Evolutionary conservation across 169 alveolate species (phyloP).

Genomic region (Plasmodium reichenowi): DNA sequence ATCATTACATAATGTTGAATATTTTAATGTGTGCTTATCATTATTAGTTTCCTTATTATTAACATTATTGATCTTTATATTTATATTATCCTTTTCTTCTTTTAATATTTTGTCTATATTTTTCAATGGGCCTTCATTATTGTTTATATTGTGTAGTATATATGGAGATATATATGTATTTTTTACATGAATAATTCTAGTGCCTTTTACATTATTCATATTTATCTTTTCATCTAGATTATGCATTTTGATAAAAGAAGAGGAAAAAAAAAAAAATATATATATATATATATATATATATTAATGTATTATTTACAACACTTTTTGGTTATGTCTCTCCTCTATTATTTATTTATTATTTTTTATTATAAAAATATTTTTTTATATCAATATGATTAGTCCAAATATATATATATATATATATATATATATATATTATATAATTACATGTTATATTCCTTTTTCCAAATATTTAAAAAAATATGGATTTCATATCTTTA

Average conservation of each 20-base stretch:
- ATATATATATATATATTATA: too few relatives aligned
- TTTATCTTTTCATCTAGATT: background rate
- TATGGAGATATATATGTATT: slow-evolving; percentile 73
- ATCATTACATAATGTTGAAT: slow-evolving; percentile 26
- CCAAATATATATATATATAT: too few relatives aligned
- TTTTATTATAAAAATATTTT: too few relatives aligned
- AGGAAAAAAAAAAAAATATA: too few relatives aligned
- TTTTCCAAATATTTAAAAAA: background rate
- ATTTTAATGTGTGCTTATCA: slow-evolving; percentile 37
- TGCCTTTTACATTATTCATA: slow-evolving; percentile 2
- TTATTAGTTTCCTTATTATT: slow-evolving; percentile 25
- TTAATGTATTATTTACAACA: too few relatives aligned
- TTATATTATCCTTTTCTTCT: slow-evolving; percentile 19
- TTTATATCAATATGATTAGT: too few relatives aligned
- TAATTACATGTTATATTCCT: too few relatives aligned
- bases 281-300: too few relatives aligned
- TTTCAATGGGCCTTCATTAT: slow-evolving; percentile 11
- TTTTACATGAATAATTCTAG: slow-evolving; percentile 56
- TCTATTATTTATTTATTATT: background rate
- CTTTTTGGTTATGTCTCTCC: background rate
- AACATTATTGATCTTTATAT: slow-evolving; percentile 14
- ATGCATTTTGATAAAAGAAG: too few relatives aligned
- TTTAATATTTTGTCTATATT: slow-evolving; percentile 29
- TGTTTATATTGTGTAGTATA: slow-evolving; percentile 40
- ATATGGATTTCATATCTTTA: background rate